Evolutionary conservation across 805 yeast species (phyloP).

Genomic region (Kodamaea kaohsiungensis): DNA sequence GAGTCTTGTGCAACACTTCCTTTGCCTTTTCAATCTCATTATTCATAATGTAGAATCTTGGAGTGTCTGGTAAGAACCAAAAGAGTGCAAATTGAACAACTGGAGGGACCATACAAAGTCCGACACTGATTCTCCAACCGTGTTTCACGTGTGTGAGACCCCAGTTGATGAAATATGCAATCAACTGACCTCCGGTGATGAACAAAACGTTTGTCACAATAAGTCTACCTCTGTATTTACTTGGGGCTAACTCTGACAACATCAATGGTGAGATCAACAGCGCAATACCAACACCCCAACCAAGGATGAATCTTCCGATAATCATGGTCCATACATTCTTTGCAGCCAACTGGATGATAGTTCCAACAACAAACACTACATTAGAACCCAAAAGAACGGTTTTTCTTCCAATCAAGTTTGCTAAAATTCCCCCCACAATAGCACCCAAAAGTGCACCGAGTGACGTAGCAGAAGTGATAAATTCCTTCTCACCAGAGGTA

Average conservation of each 20-base stretch:
- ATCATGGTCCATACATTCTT: slow-evolving; percentile 88
- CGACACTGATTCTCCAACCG: slow-evolving; percentile 95
- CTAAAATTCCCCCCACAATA: slow-evolving; percentile 73
- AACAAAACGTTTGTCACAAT: slow-evolving; percentile 87
- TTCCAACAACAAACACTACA: slow-evolving; percentile 79
- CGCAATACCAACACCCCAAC: slow-evolving; percentile 95
- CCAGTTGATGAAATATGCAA: slow-evolving; percentile 93
- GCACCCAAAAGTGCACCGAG: slow-evolving; percentile 88
- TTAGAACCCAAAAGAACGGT: slow-evolving; percentile 83
- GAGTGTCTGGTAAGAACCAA: slow-evolving; percentile 91
- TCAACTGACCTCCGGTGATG: slow-evolving; percentile 91
- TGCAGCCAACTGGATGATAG: slow-evolving; percentile 80
- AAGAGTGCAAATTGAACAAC: slow-evolving; percentile 74
- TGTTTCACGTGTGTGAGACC: slow-evolving; percentile 70
- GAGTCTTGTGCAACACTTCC: slow-evolving; percentile 61
- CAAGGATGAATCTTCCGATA: slow-evolving; percentile 88
- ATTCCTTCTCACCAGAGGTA: slow-evolving; percentile 78
- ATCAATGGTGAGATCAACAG: slow-evolving; percentile 93
- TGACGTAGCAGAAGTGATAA: slow-evolving; percentile 93
- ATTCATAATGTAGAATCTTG: slow-evolving; percentile 80
- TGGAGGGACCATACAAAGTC: slow-evolving; percentile 87
- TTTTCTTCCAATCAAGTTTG: slow-evolving; percentile 84
- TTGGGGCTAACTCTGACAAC: slow-evolving; percentile 90
- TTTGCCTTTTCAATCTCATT: slow-evolving; percentile 67
- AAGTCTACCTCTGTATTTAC: slow-evolving; percentile 85